Base-by-base conservation (phyloP, 257 asterid species). In the Coffea eugenioides region DNA sequence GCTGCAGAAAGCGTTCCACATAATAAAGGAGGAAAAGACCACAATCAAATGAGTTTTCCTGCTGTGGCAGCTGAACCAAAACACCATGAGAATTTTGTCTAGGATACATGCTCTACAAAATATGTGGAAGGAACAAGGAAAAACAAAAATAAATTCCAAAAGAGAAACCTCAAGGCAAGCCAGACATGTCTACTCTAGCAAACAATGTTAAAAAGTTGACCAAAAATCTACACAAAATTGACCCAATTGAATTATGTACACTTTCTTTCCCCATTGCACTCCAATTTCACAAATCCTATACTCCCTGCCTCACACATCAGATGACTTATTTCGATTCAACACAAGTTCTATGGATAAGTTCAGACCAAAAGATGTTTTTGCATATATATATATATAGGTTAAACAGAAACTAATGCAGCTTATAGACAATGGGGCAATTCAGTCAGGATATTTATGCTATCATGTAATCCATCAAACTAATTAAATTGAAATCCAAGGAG, bases 11-110 rank as follows among this genome's bases (percentile, higher is more conserved):
- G 74, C 88, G 90, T 81, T 93, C 98, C 52, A 92, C 92, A 62
- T 90, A 95, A 78, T 95, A 93, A 73, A 95, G 99, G 89, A 95
- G 88, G 84, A 95, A 95, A 72, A 93, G 95, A 74, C 99, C 98
- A 88, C 99, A 95, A 76, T 93, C 99, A 83, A 79, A 95, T 46
- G 80, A 88, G 87, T 95, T 95, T 80, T 90, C 95, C 85, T 93
- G 99, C 86, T 95, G 98, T 27, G 99, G 99, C 57, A 90, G 85
- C 99, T 93, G 98, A 85, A 86, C 43, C 71, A 75, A 74, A 74
- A 75, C 72, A 76, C 57, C 73, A 81, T 76, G 36, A 86, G 25
- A 77, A 64, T 34, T 56, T 57, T 65, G n/a, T 69, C 2, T 21
- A 3, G 23, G 21, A 4, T 4, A 56, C 5, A 56, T 64, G 39